phyloP scores from a whole-genome alignment of 1,284 basidiomycete genomes.

The Rhizoctonia solani region DNA sequence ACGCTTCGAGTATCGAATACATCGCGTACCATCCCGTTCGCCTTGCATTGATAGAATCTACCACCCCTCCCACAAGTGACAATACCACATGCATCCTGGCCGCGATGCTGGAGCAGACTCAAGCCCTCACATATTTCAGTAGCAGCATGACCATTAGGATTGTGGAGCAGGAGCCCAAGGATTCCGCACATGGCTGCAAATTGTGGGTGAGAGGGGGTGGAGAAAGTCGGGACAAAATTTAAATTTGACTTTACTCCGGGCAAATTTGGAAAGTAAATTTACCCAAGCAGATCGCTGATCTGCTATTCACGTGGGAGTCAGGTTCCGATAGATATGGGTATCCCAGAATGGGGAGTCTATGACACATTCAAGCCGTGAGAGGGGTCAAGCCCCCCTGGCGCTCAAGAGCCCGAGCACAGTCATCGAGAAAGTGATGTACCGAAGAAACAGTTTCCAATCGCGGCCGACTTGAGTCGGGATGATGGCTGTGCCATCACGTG shows the following conservation, averaged over 20 bases:
- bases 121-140: constrained; percentile 89
- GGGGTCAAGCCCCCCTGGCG: too few species aligned
- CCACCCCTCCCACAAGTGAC: constrained; percentile 96
- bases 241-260: background rate
- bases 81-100: constrained; percentile 98
- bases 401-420: background rate
- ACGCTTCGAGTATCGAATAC: constrained; percentile 88
- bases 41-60: constrained; percentile 97
- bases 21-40: constrained; percentile 99
- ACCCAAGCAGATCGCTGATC: constrained; percentile 11
- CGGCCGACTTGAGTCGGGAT: too few species aligned
- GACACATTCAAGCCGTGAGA: too few species aligned
- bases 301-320: constrained; percentile 2
- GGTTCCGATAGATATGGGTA: background rate
- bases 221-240: constrained; percentile 11
- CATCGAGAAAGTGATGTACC: background rate
- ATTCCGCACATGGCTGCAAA: constrained; percentile 73
- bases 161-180: constrained; percentile 81
- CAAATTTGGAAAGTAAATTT: background rate
- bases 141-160: constrained; percentile 75
- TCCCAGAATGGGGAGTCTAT: background rate
- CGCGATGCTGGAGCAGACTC: constrained; percentile 89
- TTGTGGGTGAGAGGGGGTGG: constrained; percentile 1
- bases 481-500: background rate
- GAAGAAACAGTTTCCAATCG: background rate